Base-by-base conservation (phyloP, 208 protist genomes). In the Phytomonas serpens region DNA sequence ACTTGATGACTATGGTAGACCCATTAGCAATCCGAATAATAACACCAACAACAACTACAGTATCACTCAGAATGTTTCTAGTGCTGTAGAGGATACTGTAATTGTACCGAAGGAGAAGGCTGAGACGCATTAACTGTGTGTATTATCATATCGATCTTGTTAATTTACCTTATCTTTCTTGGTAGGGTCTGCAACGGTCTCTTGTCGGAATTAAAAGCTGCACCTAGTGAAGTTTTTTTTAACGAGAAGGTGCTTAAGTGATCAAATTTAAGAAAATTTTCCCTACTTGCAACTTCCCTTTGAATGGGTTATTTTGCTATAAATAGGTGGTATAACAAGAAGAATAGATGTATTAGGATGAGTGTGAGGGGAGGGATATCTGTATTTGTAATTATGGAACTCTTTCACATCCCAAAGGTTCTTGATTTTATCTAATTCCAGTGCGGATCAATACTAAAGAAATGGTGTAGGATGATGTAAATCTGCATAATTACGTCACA, bases 1-100 rank as follows among this genome's bases (percentile, higher is more conserved):
- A 9, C 66, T 92, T 37, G 84, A 87, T 64, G 77, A 88, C 70
- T 71, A 85, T 52, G 81, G 83, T 40, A 68, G 75, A 61, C 77
- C 79, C 23, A 57, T 78, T 13, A 61, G 71, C 27, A 16, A 42
- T 3, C 47, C 52, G 30, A 68, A 33, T 51, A 52, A 63, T 38
- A 34, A 52, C 65, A 33, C 31, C 40, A 47, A 29, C 69, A 47
- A 29, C 69, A 70, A 73, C 74, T 4, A 68, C 72, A 6, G 34
- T n/a, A 47, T 65, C 14, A 52, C 64, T 37, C 69, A 75, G 42
- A 71, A 72, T 32, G 67, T 52, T 30, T 72, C 69, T 67, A 68
- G 42, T 74, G n/a, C 51, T 47, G 63, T 38, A 29, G 68, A 80
- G 32, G 64, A 68, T 27, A 63, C 61, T 23, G 51, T 34, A 3